Base-by-base conservation (phyloP, 2,329 filamentous ascomycete genomes). In the Bipolaris cookei region DNA sequence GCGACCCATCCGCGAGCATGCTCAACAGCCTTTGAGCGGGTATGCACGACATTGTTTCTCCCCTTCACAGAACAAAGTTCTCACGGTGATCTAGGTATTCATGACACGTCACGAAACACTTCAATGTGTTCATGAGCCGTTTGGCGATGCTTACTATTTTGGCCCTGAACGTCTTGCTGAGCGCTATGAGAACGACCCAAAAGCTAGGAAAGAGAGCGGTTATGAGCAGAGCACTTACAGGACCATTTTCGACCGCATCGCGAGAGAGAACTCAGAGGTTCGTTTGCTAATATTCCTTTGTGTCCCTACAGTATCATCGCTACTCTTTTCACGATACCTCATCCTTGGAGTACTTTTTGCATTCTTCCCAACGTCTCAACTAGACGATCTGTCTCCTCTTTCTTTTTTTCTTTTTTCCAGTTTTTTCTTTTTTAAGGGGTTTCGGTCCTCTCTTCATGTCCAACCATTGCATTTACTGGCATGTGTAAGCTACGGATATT, bases 111-210 rank as follows among this genome's bases (percentile, higher is more conserved):
- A 86, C 67, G 89, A 96, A 72, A 88, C 84, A 51, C 84, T 98
- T 58, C 83, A 89, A 69, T 96, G 91, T 75, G 83, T 95, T 68
- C 95, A 98, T 77, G 95, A 99, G 80, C 95, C 95, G 4, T 98
- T 98, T 78, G 94, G 94, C 51, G 95, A 98, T 79, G 90, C 93
- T 59, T 98, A 94, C 75, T 98, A 98, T 81, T 98, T 90, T 73
- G 94, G 95, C 50, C 93, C 94, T 6, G 95, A 99, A 80, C 86
- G 91, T 67, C 83, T 98, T 67, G 88, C 90, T 70, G 81, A 85
- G 50, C 87, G 95, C 69, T 99, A 91, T 74, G 88, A 88, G 71
- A 76, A 89, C 42, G 90, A 97, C 64, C 82, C 84, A 68, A 73
- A 81, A 59, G 76, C 75, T 44, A 76, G 81, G 56, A 62, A 74